Conservation (phyloP, 345 rosid genomes). For the Murraya paniculata region DNA sequence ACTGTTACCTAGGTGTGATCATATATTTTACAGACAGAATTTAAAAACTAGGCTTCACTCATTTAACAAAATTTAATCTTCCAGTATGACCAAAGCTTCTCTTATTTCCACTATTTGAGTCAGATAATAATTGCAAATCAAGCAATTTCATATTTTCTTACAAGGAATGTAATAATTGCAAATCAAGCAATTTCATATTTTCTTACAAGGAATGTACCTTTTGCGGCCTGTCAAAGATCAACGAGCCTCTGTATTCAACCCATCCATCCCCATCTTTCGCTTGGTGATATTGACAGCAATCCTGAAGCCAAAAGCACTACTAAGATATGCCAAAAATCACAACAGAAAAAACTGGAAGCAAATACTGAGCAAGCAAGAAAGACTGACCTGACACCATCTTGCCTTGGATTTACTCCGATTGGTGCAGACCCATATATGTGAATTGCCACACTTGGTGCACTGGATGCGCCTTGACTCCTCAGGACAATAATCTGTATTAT, state of each 20-base stretch:
- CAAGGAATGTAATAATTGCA: constrained; percentile 16
- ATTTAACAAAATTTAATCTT: not conserved
- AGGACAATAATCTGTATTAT: constrained; percentile 53
- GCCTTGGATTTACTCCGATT: constrained; percentile 79
- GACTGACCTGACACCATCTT: constrained; percentile 95
- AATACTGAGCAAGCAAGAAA: constrained; percentile 4
- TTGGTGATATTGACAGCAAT: constrained; percentile 94
- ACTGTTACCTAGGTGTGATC: not conserved
- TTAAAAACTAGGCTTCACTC: no score
- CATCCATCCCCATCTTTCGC: constrained; percentile 99
- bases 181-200: not conserved
- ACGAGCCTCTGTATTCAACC: constrained; percentile 93
- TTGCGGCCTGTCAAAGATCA: constrained; percentile 74
- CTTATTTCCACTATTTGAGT: not conserved
- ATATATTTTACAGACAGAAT: not conserved
- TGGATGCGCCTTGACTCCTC: constrained; percentile 97
- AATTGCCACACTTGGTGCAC: constrained; percentile 87
- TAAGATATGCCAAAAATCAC: constrained; percentile 13
- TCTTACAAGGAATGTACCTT: constrained; percentile 43
- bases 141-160: not conserved
- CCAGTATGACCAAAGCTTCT: not conserved
- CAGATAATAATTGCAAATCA: not conserved
- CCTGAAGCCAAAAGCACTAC: constrained; percentile 42
- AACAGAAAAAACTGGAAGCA: not conserved
- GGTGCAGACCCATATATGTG: constrained; percentile 97